A percentile compares a stretch with the other conserved stretches of the same genome.
phyloP scores from a whole-genome alignment of 257 asterid genomes.

The Leonotis leonurus region DNA sequence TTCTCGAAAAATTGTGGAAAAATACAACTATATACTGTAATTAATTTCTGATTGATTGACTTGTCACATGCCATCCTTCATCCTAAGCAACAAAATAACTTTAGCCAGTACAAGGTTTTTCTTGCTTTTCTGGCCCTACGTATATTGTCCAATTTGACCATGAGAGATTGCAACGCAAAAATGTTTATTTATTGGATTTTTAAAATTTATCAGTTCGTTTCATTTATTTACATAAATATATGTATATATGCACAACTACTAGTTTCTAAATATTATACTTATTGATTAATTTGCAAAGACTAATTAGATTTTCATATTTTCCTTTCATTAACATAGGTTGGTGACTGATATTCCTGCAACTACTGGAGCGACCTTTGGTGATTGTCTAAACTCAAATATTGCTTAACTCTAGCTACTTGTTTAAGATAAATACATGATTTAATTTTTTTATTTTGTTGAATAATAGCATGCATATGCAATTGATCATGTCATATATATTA shows the following conservation, averaged over 20 bases:
- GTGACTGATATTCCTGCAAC: conserved; percentile 85
- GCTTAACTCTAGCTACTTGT: not conserved
- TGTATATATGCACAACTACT: too few species aligned
- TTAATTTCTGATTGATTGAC: conserved; percentile 6
- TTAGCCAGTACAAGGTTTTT: conserved; percentile 5
- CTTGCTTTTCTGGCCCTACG: conserved; percentile 6
- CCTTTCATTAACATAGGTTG: conserved; percentile 33
- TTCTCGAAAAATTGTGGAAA: conserved; percentile 12
- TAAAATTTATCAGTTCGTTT: too few species aligned
- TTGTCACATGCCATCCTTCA: conserved; percentile 5
- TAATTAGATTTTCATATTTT: not conserved
- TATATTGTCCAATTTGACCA: not conserved
- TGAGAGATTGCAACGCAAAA: not conserved
- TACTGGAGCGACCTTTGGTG: conserved; percentile 60
- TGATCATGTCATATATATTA: too few species aligned
- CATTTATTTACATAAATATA: too few species aligned
- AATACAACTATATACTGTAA: too few species aligned
- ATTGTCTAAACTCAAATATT: not conserved
- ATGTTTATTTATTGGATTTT: too few species aligned
- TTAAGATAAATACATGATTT: not conserved
- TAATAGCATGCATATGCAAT: too few species aligned
- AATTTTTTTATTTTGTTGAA: too few species aligned
- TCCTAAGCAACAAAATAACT: not conserved
- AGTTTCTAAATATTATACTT: too few species aligned
- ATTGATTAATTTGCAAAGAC: not conserved